phyloP scores from a whole-genome alignment of 1,284 basidiomycete species.

The Ganoderma sinense region DNA sequence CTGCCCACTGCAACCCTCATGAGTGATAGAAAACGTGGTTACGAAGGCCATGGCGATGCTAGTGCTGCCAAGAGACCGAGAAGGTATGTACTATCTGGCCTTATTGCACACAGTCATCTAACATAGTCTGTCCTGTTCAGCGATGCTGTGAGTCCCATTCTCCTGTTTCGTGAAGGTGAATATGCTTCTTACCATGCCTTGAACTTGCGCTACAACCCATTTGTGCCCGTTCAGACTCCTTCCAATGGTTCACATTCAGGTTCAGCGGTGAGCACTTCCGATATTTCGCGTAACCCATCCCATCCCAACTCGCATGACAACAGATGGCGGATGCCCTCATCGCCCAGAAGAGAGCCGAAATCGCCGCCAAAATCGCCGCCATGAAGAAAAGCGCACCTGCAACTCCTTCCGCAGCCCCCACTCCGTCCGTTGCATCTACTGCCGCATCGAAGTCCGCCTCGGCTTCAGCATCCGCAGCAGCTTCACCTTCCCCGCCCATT shows the following conservation, averaged over 20 bases:
- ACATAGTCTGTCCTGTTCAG: conserved; percentile 44
- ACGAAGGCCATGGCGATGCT: conserved; percentile 54
- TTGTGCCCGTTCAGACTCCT: conserved; percentile 59
- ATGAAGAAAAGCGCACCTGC: conserved; percentile 62
- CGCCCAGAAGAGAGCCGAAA: conserved; percentile 83
- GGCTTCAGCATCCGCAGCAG: conserved; percentile 38
- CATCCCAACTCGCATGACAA: conserved; percentile 7
- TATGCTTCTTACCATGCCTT: conserved; percentile 54
- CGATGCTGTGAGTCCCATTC: conserved; percentile 69
- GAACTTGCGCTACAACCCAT: conserved; percentile 72
- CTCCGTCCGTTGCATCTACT: conserved; percentile 39
- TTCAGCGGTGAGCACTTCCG: conserved; percentile 47
- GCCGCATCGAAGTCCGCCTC: conserved; percentile 38
- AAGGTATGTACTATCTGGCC: conserved; percentile 58
- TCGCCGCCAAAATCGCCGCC: conserved; percentile 83
- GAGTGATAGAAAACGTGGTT: conserved; percentile 47
- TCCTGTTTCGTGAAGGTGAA: conserved; percentile 71
- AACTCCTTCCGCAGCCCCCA: conserved; percentile 34
- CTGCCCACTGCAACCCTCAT: conserved; percentile 27
- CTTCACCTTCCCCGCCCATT: conserved; percentile 50
- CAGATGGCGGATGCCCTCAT: conserved; percentile 68
- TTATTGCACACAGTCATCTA: conserved; percentile 15
- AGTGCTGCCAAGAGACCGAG: conserved; percentile 68
- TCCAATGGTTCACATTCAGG: conserved; percentile 53
- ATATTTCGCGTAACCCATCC: background rate